A percentile compares a stretch with the other conserved stretches of the same genome.
phyloP scores from a whole-genome alignment of 2,329 filamentous ascomycete species.

The Pseudovirgaria hyperparasitica region DNA sequence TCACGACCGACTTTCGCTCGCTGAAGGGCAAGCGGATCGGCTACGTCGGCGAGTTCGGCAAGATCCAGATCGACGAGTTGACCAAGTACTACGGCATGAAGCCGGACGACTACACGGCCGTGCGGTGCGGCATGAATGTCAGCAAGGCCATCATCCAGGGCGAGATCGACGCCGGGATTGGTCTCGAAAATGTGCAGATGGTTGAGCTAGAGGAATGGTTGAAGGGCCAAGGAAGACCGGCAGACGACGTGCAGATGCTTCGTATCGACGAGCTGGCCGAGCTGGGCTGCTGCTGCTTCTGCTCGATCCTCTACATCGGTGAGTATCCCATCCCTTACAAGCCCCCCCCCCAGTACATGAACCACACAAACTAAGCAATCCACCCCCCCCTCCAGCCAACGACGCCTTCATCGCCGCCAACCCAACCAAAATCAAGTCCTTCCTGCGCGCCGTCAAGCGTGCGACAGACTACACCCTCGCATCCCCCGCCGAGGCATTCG shows the following conservation, averaged over 20 bases:
- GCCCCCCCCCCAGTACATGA: no score
- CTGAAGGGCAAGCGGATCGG: conserved; percentile 67
- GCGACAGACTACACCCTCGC: conserved; percentile 61
- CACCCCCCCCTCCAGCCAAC: conserved; percentile 38
- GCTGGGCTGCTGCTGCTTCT: conserved; percentile 75
- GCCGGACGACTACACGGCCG: conserved; percentile 58
- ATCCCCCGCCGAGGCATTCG: conserved; percentile 49
- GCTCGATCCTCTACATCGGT: conserved; percentile 67
- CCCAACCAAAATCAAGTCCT: conserved; percentile 52
- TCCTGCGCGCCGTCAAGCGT: conserved; percentile 60
- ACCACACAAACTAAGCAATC: background rate
- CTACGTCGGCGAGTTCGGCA: conserved; percentile 71
- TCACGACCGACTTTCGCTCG: conserved; percentile 61
- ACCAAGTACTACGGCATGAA: conserved; percentile 67
- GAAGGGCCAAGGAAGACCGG: conserved; percentile 45
- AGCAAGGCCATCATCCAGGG: conserved; percentile 63
- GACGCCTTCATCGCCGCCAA: conserved; percentile 55
- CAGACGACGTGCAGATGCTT: conserved; percentile 63
- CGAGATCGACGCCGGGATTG: conserved; percentile 61
- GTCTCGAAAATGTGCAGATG: conserved; percentile 74
- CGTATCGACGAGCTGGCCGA: conserved; percentile 70
- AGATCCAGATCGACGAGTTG: conserved; percentile 72
- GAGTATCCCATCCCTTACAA: no score
- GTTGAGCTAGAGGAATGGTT: conserved; percentile 72
- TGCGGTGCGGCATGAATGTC: conserved; percentile 73